Conservation (phyloP, 257 asterid genomes). For the Solanum peruvianum region DNA sequence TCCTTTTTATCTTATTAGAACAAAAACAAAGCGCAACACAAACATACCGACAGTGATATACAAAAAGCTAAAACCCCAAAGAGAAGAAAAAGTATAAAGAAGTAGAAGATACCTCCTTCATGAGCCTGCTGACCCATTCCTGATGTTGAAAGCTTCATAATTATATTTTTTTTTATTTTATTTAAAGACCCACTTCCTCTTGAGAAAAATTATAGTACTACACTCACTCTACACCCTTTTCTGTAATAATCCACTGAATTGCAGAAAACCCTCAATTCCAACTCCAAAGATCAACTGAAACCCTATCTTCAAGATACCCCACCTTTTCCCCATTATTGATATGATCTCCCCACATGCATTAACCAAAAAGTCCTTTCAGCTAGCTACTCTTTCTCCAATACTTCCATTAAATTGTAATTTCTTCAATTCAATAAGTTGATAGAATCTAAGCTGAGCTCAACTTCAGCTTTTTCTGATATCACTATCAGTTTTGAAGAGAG, state of each 20-base stretch:
- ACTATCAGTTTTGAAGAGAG: slow-evolving; percentile 7
- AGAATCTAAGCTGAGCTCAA: not conserved
- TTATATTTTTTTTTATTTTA: too few species aligned
- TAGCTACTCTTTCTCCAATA: slow-evolving; percentile 5
- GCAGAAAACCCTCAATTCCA: slow-evolving; percentile 3
- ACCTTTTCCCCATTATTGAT: slow-evolving; percentile 4
- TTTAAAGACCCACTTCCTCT: slow-evolving; percentile 3
- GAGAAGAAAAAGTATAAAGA: not conserved
- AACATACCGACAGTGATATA: not conserved
- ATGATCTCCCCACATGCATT: not conserved
- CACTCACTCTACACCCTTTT: not conserved
- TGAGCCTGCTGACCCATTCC: slow-evolving; percentile 46
- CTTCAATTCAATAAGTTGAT: not conserved
- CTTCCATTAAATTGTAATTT: slow-evolving; percentile 14
- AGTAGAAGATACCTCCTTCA: slow-evolving; percentile 40
- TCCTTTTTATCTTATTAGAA: not conserved
- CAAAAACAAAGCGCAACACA: not conserved
- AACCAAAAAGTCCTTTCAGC: slow-evolving; percentile 4
- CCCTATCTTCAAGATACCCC: slow-evolving; percentile 7
- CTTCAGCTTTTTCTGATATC: not conserved
- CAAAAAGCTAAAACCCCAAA: slow-evolving; percentile 2
- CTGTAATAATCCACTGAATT: not conserved
- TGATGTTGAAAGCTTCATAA: slow-evolving; percentile 54
- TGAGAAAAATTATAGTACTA: not conserved
- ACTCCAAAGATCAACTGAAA: slow-evolving; percentile 15